Conservation (phyloP, 2,329 filamentous ascomycete species). For the Xylariaceae sp. region DNA sequence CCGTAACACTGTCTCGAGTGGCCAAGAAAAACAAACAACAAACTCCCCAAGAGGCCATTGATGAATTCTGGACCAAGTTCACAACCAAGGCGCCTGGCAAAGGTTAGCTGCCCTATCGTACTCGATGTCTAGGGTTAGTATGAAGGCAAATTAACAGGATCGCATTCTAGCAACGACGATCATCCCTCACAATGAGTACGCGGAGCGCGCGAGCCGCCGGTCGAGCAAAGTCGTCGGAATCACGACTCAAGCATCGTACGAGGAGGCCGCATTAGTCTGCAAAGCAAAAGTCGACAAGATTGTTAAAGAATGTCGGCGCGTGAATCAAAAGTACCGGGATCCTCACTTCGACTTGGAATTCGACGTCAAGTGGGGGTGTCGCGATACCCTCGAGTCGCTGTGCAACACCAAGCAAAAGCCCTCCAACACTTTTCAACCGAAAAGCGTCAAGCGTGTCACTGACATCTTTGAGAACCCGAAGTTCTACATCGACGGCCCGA, state of each 20-base stretch:
- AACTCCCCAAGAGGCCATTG: constrained; percentile 64
- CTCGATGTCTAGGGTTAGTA: not conserved
- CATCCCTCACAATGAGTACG: constrained; percentile 66
- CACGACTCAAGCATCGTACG: constrained; percentile 65
- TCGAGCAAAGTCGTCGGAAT: constrained; percentile 50
- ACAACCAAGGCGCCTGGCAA: constrained; percentile 69
- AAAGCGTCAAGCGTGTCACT: constrained; percentile 64
- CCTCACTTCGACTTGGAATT: constrained; percentile 83
- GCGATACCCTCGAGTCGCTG: constrained; percentile 49
- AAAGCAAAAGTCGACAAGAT: constrained; percentile 62
- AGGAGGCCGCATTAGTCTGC: constrained; percentile 69
- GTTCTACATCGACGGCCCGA: constrained; percentile 76
- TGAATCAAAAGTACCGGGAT: constrained; percentile 85
- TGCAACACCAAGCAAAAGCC: constrained; percentile 31
- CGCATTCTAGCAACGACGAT: constrained; percentile 57
- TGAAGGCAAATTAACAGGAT: constrained; percentile 1
- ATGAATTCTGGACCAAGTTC: constrained; percentile 73
- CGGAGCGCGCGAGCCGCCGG: constrained; percentile 56
- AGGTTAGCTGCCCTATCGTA: constrained; percentile 36
- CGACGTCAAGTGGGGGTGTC: constrained; percentile 62
- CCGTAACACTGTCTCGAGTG: constrained; percentile 16
- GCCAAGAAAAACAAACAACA: constrained; percentile 41
- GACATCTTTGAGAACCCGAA: constrained; percentile 75
- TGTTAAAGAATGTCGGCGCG: constrained; percentile 63
- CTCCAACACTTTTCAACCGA: constrained; percentile 37